Evolutionary conservation across 148 eudicot genomes (phyloP), one percentile per base, ranked within the genome.

Genomic region (Hydrangea macrophylla): DNA sequence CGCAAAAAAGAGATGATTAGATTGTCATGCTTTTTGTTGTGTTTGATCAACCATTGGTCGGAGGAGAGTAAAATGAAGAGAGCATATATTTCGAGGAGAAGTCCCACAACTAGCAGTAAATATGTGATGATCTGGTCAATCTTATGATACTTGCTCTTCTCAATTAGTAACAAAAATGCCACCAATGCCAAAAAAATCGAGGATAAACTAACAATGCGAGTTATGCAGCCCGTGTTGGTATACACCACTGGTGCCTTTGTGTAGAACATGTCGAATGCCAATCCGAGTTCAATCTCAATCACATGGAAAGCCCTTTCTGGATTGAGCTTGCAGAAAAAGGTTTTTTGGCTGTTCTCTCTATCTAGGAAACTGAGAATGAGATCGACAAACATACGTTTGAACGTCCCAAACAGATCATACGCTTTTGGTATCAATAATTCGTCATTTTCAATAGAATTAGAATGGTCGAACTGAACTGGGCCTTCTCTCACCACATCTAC

Each of bases 331-430:
- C 55, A 69, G 53, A 84, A 84, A 55, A 70, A 45, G 12, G 55
- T 35, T 45, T n/a, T n/a, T 45, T 62, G 69, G 56, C 85, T 81
- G 36, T 51, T 59, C 13, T 76, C 80, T 60, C 77, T 73, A 20
- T 82, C 84, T 20, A 73, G 84, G 62, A 82, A 82, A 37, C 80
- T 79, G 57, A 85, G 80, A 31, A 85, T 82, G 55, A 79, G 77
- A 64, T 82, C 89, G 0, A 78, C 86, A n/a, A 82, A 82, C 51
- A 85, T 83, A 27, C 82, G 66, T 62, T 70, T 82, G 60, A 85
- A 84, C 17, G 73, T 79, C 50, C 74, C 75, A 42, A 81, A 81
- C 25, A 76, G 20, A 37, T 65, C 63, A 55, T 65, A 62, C 0
- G 83, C 85, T 40, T 71, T 73, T 1, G 37, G 44, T 63, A 76